phyloP scores from a whole-genome alignment of 192 early-diverging fungal genomes.

The Podila clonocystis region DNA sequence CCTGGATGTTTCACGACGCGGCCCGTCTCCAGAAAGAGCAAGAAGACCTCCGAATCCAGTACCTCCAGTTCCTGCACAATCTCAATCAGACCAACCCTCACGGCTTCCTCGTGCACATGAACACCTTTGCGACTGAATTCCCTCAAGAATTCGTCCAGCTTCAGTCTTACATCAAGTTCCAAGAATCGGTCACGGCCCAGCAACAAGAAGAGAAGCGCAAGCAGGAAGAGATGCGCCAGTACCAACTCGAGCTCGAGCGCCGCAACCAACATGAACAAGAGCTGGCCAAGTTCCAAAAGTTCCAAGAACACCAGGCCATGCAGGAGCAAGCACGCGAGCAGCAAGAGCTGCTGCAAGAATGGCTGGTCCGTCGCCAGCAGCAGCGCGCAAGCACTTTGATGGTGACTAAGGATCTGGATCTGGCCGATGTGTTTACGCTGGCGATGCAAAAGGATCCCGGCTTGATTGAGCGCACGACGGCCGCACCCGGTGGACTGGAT shows the following conservation, averaged over 20 bases:
- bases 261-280: constrained; percentile 33
- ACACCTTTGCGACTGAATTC: constrained; percentile 38
- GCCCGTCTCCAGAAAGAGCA: constrained; percentile 43
- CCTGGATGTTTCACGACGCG: constrained; percentile 38
- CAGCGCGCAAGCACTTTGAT: constrained; percentile 13
- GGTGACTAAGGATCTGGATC: constrained; percentile 26
- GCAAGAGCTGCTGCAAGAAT: constrained; percentile 37
- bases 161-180: constrained; percentile 34
- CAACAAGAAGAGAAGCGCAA: constrained; percentile 26
- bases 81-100: constrained; percentile 32
- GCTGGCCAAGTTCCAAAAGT: constrained; percentile 17
- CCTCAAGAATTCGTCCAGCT: constrained; percentile 47
- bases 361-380: constrained; percentile 34
- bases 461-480: constrained; percentile 26
- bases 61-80: constrained; percentile 42
- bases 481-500: constrained; percentile 35
- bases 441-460: constrained; percentile 42
- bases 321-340: constrained; percentile 27
- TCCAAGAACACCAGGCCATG: constrained; percentile 14
- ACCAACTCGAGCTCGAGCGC: constrained; percentile 34
- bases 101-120: constrained; percentile 45
- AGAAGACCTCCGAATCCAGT: constrained; percentile 43
- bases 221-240: constrained; percentile 37
- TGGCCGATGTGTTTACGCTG: constrained; percentile 44
- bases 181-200: constrained; percentile 27